These are phyloP conservation scores for Coix lacrymajobi DNA, from an alignment of 176 grass and related monocot genomes.

Conservation along the genomic window DNA sequence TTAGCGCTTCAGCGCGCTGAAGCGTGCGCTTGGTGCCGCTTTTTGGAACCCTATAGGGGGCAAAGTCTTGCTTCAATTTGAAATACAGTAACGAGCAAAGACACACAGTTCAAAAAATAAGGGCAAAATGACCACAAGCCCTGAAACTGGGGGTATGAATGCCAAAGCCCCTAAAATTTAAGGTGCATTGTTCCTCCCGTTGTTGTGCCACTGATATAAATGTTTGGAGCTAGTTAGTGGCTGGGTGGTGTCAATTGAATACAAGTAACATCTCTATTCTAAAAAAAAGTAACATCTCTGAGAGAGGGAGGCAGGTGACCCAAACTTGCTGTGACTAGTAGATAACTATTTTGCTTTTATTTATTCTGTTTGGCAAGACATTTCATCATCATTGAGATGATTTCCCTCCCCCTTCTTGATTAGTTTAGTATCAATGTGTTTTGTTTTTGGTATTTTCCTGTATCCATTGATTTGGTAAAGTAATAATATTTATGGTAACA, in stretches of 20 bases:
- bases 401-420: neutral
- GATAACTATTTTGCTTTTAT: slow-evolving; percentile 4
- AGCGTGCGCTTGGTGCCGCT: too few species aligned
- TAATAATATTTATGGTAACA: neutral
- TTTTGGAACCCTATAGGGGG: too few species aligned
- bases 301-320: neutral
- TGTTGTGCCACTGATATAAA: neutral
- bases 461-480: neutral
- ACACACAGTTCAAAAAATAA: neutral
- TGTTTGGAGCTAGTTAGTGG: slow-evolving; percentile 10
- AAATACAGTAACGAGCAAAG: neutral
- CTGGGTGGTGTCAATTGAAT: neutral
- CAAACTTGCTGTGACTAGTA: slow-evolving; percentile 1
- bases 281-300: too few species aligned
- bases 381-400: neutral
- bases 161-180: neutral
- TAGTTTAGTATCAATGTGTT: neutral
- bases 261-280: too few species aligned
- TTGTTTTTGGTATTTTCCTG: slow-evolving; percentile 2
- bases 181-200: neutral
- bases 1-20: too few species aligned
- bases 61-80: neutral
- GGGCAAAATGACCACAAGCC: neutral
- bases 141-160: neutral
- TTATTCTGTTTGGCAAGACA: neutral